Evolutionary conservation across 176 grass and related monocot species (phyloP).

Genomic region (Pharus latifolius): DNA sequence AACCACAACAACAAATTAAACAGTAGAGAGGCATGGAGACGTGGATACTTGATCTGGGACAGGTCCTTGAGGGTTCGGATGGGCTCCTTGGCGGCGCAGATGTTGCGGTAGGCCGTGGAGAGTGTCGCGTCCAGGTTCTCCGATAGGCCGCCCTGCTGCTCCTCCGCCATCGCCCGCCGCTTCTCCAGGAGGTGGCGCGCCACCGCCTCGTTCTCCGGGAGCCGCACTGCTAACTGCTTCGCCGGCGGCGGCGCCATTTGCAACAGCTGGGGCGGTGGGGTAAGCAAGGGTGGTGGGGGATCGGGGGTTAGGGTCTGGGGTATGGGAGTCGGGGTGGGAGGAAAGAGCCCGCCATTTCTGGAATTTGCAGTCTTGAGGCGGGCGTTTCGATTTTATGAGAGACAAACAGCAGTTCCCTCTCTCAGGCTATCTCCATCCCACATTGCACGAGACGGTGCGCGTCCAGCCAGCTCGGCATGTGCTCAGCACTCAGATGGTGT

Average conservation of each 20-base stretch:
- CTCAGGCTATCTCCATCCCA: no score
- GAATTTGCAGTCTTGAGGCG: not conserved
- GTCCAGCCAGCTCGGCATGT: no score
- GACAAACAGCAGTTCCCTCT: no score
- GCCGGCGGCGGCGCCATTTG: slow-evolving; percentile 17
- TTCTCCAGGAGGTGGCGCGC: slow-evolving; percentile 48
- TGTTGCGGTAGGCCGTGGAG: slow-evolving; percentile 47
- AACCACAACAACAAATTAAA: not conserved
- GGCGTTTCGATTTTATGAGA: slow-evolving; percentile 1
- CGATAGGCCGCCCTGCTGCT: slow-evolving; percentile 18
- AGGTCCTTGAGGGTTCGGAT: slow-evolving; percentile 73
- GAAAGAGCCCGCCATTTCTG: not conserved
- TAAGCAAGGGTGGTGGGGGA: not conserved
- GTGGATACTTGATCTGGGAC: slow-evolving; percentile 54
- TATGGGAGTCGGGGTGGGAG: not conserved
- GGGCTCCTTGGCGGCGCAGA: slow-evolving; percentile 52
- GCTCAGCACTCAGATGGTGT: no score
- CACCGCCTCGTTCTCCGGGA: slow-evolving; percentile 67
- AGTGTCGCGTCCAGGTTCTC: slow-evolving; percentile 58
- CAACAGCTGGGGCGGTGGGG: not conserved
- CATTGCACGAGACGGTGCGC: no score
- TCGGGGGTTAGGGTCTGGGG: not conserved
- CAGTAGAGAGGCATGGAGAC: not conserved
- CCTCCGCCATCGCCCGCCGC: slow-evolving; percentile 49
- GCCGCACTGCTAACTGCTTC: slow-evolving; percentile 31